A percentile compares a stretch with the other conserved stretches of the same genome.
Conservation (phyloP, 306 rosid species). For the Begonia peltatifolia region DNA sequence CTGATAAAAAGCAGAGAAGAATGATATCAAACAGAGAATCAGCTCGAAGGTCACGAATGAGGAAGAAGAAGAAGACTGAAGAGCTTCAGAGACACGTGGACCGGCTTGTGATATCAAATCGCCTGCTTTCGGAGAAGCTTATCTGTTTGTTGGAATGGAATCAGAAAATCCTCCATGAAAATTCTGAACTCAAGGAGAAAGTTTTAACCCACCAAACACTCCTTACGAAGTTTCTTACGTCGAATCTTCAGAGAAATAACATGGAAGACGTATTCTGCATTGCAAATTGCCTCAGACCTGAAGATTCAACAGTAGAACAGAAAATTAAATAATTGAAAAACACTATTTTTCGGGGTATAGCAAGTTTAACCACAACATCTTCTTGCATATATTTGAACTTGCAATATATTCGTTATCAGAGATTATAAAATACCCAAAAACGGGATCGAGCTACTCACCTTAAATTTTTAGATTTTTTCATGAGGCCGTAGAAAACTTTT, state of each 20-base stretch:
- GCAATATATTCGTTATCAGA: no score
- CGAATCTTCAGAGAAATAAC: slow-evolving; percentile 8
- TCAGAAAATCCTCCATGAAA: slow-evolving; percentile 30
- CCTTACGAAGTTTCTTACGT: slow-evolving; percentile 14
- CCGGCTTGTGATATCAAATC: slow-evolving; percentile 21
- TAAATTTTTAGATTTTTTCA: no score
- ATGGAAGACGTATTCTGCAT: slow-evolving; percentile 10
- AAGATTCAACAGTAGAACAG: no score
- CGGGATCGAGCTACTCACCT: no score
- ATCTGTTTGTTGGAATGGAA: slow-evolving; percentile 26
- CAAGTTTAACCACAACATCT: no score
- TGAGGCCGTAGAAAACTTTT: no score
- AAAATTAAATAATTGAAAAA: no score
- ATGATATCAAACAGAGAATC: slow-evolving; percentile 34
- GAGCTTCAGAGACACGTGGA: slow-evolving; percentile 22
- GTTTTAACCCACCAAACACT: slow-evolving; percentile 29
- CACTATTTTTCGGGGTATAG: no score
- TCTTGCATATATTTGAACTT: no score
- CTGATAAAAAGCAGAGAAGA: slow-evolving; percentile 21
- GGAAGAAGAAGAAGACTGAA: slow-evolving; percentile 30
- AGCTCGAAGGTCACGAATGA: slow-evolving; percentile 23
- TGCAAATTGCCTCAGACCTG: slow-evolving; percentile 8
- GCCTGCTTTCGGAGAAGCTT: slow-evolving; percentile 25
- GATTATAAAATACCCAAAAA: no score
- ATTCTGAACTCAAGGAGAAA: slow-evolving; percentile 32